phyloP scores from a whole-genome alignment of 2,329 filamentous ascomycete genomes.

The Rasamsonia emersonii region DNA sequence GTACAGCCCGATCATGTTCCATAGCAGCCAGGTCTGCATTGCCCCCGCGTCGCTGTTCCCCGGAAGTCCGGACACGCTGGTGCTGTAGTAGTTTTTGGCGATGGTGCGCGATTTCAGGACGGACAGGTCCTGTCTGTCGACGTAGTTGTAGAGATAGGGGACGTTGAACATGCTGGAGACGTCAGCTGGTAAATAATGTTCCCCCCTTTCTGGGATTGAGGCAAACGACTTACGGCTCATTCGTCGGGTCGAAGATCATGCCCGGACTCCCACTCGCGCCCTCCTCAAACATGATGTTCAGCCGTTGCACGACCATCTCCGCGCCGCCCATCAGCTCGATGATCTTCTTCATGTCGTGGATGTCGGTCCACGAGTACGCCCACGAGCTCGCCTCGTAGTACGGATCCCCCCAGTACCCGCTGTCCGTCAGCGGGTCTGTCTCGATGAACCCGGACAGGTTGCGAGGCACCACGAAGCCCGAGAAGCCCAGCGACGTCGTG shows the following conservation, averaged over 20 bases:
- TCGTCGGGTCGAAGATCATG: conserved; percentile 59
- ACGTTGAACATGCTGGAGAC: conserved; percentile 33
- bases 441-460: conserved; percentile 60
- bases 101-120: conserved; percentile 48
- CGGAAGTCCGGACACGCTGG: conserved; percentile 47
- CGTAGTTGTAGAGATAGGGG: conserved; percentile 57
- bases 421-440: conserved; percentile 58
- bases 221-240: conserved; percentile 49
- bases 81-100: conserved; percentile 51
- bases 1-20: conserved; percentile 59
- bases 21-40: conserved; percentile 55
- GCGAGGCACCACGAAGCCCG: conserved; percentile 62
- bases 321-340: conserved; percentile 49
- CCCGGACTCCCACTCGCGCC: conserved; percentile 27
- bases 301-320: conserved; percentile 26
- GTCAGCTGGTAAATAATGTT: too few relatives aligned
- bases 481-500: conserved; percentile 53
- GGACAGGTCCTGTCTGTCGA: conserved; percentile 45
- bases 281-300: conserved; percentile 51
- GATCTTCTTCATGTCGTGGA: conserved; percentile 54
- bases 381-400: conserved; percentile 65
- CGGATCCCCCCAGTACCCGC: conserved; percentile 55
- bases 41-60: conserved; percentile 59
- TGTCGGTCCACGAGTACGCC: conserved; percentile 67
- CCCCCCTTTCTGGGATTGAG: too few relatives aligned